Conservation (phyloP, 495 filamentous ascomycete species). For the Chaetomium tenue region DNA sequence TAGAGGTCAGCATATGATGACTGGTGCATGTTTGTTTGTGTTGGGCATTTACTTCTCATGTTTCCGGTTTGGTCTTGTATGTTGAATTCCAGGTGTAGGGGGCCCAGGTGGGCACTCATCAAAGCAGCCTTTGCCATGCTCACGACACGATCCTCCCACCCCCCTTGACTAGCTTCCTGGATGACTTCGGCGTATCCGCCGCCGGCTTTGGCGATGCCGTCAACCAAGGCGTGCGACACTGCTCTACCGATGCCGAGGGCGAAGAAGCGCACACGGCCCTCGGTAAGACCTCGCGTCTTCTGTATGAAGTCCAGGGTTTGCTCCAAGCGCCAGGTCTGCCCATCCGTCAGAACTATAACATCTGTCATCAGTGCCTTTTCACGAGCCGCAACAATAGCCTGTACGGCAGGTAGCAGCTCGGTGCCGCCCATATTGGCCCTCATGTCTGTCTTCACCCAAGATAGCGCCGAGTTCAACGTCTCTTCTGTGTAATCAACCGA, state of each 20-base stretch:
- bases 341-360: slow-evolving; percentile 25
- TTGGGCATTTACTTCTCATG: not conserved
- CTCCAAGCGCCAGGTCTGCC: slow-evolving; percentile 22
- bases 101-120: slow-evolving; percentile 22
- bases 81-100: slow-evolving; percentile 15
- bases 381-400: slow-evolving; percentile 14
- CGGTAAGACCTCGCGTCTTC: slow-evolving; percentile 5
- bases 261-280: slow-evolving; percentile 25
- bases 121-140: slow-evolving; percentile 24
- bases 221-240: slow-evolving; percentile 26
- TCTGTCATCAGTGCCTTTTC: slow-evolving; percentile 16
- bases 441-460: slow-evolving; percentile 12
- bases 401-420: slow-evolving; percentile 20
- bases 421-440: slow-evolving; percentile 22
- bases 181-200: slow-evolving; percentile 26
- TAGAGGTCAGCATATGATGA: not conserved
- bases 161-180: slow-evolving; percentile 13
- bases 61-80: slow-evolving; percentile 1
- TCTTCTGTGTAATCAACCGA: slow-evolving; percentile 20
- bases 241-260: slow-evolving; percentile 20
- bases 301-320: slow-evolving; percentile 19
- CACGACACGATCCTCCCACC: slow-evolving; percentile 26
- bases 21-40: not conserved
- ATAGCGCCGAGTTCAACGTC: slow-evolving; percentile 8
- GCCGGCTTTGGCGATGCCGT: slow-evolving; percentile 24